Conservation (phyloP, 2,329 filamentous ascomycete species). For the Stagonosporopsis chrysanthemi region DNA sequence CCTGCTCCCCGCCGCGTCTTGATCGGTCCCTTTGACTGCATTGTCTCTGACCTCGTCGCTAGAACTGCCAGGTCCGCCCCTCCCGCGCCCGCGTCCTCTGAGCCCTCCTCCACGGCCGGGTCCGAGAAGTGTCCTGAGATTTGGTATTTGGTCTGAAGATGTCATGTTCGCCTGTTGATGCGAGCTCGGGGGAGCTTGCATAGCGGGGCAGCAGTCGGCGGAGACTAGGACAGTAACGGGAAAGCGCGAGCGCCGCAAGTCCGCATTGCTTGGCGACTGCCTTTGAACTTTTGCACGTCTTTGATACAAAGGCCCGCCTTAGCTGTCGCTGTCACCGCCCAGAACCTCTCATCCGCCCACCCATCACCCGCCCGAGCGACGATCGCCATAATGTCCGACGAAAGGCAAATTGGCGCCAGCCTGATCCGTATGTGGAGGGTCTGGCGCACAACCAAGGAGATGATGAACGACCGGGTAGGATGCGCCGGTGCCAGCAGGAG, state of each 20-base stretch:
- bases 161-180: conserved; percentile 62
- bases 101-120: conserved; percentile 57
- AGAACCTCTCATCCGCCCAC: conserved; percentile 17
- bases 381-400: conserved; percentile 39
- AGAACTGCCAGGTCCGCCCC: conserved; percentile 29
- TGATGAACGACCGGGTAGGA: conserved; percentile 88
- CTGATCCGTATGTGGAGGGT: conserved; percentile 83
- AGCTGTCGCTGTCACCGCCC: conserved; percentile 13
- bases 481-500: conserved; percentile 28
- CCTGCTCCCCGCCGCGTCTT: conserved; percentile 87
- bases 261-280: conserved; percentile 1
- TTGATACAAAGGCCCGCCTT: conserved; percentile 27
- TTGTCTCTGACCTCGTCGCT: conserved; percentile 65
- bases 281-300: conserved; percentile 41
- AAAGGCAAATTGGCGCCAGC: conserved; percentile 29
- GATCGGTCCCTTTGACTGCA: conserved; percentile 86
- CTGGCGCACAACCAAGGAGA: conserved; percentile 92
- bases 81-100: conserved; percentile 57
- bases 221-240: conserved; percentile 25
- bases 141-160: conserved; percentile 74
- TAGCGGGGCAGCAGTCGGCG: conserved; percentile 40
- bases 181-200: conserved; percentile 23
- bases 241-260: conserved; percentile 11
- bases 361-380: conserved; percentile 8
- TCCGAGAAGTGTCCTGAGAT: conserved; percentile 69